phyloP scores from a whole-genome alignment of 192 early-diverging fungal species.

The Radiomyces spectabilis region DNA sequence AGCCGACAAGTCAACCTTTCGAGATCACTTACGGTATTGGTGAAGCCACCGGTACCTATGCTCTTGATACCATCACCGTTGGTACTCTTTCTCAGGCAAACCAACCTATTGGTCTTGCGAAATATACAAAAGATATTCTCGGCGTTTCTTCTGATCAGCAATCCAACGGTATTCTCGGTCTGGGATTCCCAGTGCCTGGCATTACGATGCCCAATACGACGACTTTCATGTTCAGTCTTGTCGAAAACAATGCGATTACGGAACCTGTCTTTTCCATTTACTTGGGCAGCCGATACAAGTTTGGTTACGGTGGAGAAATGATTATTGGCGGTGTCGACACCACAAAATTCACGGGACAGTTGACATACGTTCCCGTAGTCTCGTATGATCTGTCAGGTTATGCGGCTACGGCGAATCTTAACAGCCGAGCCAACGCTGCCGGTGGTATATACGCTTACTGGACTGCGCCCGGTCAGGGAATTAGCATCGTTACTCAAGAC shows the following conservation, averaged over 20 bases:
- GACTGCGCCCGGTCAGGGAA: slow-evolving; percentile 1
- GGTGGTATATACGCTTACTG: slow-evolving; percentile 4
- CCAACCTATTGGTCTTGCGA: slow-evolving; percentile 21
- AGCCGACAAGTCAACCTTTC: background rate
- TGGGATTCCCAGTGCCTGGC: slow-evolving; percentile 18
- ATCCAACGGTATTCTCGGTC: slow-evolving; percentile 26
- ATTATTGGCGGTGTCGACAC: slow-evolving; percentile 40
- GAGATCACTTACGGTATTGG: slow-evolving; percentile 17
- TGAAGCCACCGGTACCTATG: background rate
- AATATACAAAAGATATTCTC: slow-evolving; percentile 12
- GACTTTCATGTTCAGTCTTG: slow-evolving; percentile 14
- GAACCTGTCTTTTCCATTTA: slow-evolving; percentile 14
- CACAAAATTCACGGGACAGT: slow-evolving; percentile 31
- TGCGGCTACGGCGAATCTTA: background rate
- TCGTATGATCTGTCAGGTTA: background rate
- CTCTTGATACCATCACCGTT: slow-evolving; percentile 5
- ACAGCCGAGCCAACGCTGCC: background rate
- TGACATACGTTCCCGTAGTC: slow-evolving; percentile 29
- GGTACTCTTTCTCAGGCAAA: background rate
- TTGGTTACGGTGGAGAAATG: slow-evolving; percentile 27
- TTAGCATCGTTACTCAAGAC: background rate
- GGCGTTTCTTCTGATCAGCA: slow-evolving; percentile 1
- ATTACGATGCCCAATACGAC: slow-evolving; percentile 1
- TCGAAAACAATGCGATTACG: background rate
- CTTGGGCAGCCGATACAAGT: background rate